Conservation (phyloP, 495 filamentous ascomycete genomes). For the Lophiostoma macrostomum region DNA sequence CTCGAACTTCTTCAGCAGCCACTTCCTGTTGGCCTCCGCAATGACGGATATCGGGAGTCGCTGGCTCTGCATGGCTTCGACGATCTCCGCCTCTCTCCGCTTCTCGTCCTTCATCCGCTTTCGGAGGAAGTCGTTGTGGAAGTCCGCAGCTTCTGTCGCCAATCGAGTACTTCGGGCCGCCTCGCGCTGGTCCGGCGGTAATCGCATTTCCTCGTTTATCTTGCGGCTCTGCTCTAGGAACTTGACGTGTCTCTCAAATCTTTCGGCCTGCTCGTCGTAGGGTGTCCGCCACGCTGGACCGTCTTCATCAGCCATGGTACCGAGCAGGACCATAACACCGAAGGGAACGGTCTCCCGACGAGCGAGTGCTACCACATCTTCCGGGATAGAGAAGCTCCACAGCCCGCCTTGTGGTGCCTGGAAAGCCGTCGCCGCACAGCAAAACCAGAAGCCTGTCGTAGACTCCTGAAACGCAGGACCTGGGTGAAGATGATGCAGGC, state of each 20-base stretch:
- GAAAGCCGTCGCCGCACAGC: slow-evolving; percentile 53
- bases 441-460: slow-evolving; percentile 56
- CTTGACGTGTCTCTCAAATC: slow-evolving; percentile 31
- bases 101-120: slow-evolving; percentile 34
- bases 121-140: slow-evolving; percentile 22
- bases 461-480: slow-evolving; percentile 8
- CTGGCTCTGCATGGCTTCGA: slow-evolving; percentile 57
- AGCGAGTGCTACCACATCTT: slow-evolving; percentile 50
- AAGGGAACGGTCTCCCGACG: slow-evolving; percentile 57
- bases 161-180: slow-evolving; percentile 43
- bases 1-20: slow-evolving; percentile 43
- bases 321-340: slow-evolving; percentile 58
- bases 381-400: slow-evolving; percentile 61
- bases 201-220: slow-evolving; percentile 45
- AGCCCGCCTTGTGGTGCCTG: slow-evolving; percentile 51
- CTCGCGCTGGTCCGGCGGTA: slow-evolving; percentile 45
- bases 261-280: slow-evolving; percentile 42
- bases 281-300: slow-evolving; percentile 58
- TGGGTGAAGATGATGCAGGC: slow-evolving; percentile 21
- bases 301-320: slow-evolving; percentile 47
- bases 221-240: slow-evolving; percentile 47
- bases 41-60: slow-evolving; percentile 54
- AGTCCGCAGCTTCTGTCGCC: slow-evolving; percentile 38
- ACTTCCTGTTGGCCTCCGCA: slow-evolving; percentile 48
- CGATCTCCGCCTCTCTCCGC: slow-evolving; percentile 44